These are phyloP conservation scores for Magnaporthales sp. DNA, from an alignment of 2,329 filamentous ascomycete genomes.

Conservation along the genomic window DNA sequence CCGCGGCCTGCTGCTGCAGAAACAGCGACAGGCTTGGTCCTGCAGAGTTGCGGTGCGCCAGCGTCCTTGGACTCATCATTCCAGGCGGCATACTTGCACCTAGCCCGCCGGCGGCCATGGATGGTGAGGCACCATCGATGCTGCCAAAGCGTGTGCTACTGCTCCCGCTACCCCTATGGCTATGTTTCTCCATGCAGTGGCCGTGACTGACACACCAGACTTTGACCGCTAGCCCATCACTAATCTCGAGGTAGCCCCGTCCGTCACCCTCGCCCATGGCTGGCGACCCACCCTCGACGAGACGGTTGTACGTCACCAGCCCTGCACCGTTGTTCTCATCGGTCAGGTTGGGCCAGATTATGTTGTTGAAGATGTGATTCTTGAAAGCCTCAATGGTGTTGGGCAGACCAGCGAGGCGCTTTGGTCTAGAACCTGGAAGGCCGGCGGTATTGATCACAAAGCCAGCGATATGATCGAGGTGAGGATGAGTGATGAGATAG, in stretches of 20 bases:
- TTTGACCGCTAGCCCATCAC: constrained; percentile 81
- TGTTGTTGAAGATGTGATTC: constrained; percentile 90
- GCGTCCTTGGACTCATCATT: constrained; percentile 17
- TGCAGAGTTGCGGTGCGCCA: constrained; percentile 16
- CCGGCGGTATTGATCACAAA: constrained; percentile 91
- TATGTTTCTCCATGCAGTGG: constrained; percentile 69
- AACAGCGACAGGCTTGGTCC: constrained; percentile 13
- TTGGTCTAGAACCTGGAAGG: constrained; percentile 70
- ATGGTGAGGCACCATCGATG: constrained; percentile 27
- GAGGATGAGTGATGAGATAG: constrained; percentile 92
- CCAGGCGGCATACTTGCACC: constrained; percentile 1
- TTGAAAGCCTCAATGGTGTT: constrained; percentile 90
- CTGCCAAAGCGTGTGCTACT: constrained; percentile 42
- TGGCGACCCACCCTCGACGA: constrained; percentile 82
- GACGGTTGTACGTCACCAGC: constrained; percentile 78
- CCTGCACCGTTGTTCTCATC: constrained; percentile 95
- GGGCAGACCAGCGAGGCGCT: constrained; percentile 77
- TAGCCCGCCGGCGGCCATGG: constrained; percentile 7
- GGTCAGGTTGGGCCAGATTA: constrained; percentile 95
- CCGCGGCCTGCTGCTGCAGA: constrained; percentile 12
- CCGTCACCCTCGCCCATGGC: constrained; percentile 72
- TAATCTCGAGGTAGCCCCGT: constrained; percentile 80
- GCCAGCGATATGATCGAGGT: constrained; percentile 86
- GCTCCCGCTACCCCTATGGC: constrained; percentile 52
- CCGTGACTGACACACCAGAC: constrained; percentile 85